Conservation (phyloP, 192 early-diverging fungal genomes). For the Rhizoclosmatium globosum region DNA sequence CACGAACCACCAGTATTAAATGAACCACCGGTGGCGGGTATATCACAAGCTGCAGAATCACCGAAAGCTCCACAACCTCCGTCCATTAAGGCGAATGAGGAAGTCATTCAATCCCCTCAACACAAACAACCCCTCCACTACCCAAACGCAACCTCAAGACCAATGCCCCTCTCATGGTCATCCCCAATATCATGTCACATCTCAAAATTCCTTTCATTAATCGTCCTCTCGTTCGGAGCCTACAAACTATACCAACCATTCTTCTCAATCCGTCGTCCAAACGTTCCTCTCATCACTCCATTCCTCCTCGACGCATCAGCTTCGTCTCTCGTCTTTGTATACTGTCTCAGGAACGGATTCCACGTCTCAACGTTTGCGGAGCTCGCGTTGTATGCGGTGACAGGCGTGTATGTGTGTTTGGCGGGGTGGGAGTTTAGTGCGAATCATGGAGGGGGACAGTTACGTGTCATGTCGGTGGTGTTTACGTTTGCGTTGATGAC, state of each 20-base stretch:
- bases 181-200: neutral
- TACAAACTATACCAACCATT: slow-evolving; percentile 23
- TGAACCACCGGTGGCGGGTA: neutral
- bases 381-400: slow-evolving; percentile 1
- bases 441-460: neutral
- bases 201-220: slow-evolving; percentile 8
- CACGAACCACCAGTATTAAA: neutral
- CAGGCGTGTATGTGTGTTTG: neutral
- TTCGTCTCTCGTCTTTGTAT: slow-evolving; percentile 20
- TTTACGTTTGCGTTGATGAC: slow-evolving; percentile 7
- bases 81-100: too few relatives aligned
- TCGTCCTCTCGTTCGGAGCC: slow-evolving; percentile 4
- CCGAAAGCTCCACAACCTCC: too few relatives aligned
- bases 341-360: neutral
- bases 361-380: slow-evolving; percentile 12
- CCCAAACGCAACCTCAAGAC: neutral
- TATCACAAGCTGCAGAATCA: too few relatives aligned
- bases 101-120: too few relatives aligned
- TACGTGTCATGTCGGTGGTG: neutral
- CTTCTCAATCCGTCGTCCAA: neutral
- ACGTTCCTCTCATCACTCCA: neutral
- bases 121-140: neutral
- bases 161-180: neutral
- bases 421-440: neutral
- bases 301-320: slow-evolving; percentile 19